Evolutionary conservation across 352 stramenopile genomes (phyloP).

Genomic region (Globisporangium cystogenes): DNA sequence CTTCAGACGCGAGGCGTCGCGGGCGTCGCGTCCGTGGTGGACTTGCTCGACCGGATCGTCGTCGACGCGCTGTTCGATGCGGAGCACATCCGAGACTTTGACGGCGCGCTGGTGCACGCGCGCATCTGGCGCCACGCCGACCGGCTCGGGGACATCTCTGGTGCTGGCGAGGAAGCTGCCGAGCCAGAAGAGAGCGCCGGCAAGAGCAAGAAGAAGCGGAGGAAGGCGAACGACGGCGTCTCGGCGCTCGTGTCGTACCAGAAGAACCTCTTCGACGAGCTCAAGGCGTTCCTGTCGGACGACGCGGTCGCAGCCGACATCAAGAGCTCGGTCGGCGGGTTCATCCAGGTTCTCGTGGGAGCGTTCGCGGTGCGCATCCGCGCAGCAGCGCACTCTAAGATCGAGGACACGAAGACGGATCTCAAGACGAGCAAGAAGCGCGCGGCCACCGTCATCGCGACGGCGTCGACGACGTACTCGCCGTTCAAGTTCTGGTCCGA

Average conservation of each 20-base stretch:
- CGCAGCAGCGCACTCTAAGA: constrained; percentile 51
- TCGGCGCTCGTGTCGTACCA: constrained; percentile 65
- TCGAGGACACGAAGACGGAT: constrained; percentile 63
- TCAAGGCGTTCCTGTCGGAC: constrained; percentile 52
- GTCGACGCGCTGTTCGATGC: constrained; percentile 71
- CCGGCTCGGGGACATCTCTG: background rate
- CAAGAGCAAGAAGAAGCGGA: constrained; percentile 43
- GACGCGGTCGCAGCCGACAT: constrained; percentile 17
- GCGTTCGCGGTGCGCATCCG: constrained; percentile 59
- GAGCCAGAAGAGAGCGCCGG: background rate
- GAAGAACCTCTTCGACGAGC: constrained; percentile 74
- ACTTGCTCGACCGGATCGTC: constrained; percentile 52
- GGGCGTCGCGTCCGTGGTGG: constrained; percentile 11
- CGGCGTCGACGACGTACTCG: constrained; percentile 66
- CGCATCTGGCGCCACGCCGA: constrained; percentile 19
- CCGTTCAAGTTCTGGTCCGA: constrained; percentile 88
- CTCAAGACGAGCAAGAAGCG: constrained; percentile 76
- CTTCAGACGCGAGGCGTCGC: constrained; percentile 14
- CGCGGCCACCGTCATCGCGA: constrained; percentile 67
- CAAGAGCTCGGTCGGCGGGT: constrained; percentile 43
- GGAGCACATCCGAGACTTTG: constrained; percentile 74
- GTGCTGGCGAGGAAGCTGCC: background rate
- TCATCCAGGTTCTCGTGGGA: constrained; percentile 60
- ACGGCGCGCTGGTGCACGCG: constrained; percentile 46
- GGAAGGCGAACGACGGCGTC: constrained; percentile 26